phyloP scores from a whole-genome alignment of 2,329 filamentous ascomycete species.

The Neobulgaria alba region DNA sequence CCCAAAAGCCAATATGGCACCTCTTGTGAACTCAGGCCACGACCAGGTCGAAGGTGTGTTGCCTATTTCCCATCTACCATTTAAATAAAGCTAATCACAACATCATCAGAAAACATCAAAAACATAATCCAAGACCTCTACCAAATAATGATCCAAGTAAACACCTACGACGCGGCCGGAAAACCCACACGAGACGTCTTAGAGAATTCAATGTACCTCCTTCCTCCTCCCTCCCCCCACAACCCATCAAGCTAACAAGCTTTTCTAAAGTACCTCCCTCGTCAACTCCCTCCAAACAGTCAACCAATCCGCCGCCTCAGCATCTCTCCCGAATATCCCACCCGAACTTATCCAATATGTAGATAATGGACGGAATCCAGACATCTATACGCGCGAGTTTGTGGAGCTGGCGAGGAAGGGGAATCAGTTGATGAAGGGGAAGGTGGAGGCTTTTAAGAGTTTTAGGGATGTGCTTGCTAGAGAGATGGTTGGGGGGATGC shows the following conservation, averaged over 20 bases:
- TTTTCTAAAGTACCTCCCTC: not conserved
- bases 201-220: constrained; percentile 39
- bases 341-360: constrained; percentile 60
- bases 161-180: constrained; percentile 49
- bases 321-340: constrained; percentile 43
- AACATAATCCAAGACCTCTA: constrained; percentile 56
- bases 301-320: constrained; percentile 30
- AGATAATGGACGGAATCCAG: constrained; percentile 62
- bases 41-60: constrained; percentile 31
- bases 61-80: no score
- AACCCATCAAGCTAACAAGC: not conserved
- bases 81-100: not conserved
- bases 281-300: constrained; percentile 18
- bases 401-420: constrained; percentile 58
- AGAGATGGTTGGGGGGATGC: constrained; percentile 26
- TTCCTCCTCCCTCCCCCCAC: no score
- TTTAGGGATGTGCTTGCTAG: constrained; percentile 54
- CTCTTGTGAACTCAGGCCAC: constrained; percentile 28
- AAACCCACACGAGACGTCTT: constrained; percentile 44
- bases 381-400: constrained; percentile 68
- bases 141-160: constrained; percentile 54
- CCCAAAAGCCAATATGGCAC: constrained; percentile 28
- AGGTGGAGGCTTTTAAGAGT: constrained; percentile 49
- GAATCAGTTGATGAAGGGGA: constrained; percentile 60
- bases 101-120: constrained; percentile 44